These are phyloP conservation scores for Pterulicium gracile DNA, from an alignment of 1,284 basidiomycete species.

Conservation along the genomic window DNA sequence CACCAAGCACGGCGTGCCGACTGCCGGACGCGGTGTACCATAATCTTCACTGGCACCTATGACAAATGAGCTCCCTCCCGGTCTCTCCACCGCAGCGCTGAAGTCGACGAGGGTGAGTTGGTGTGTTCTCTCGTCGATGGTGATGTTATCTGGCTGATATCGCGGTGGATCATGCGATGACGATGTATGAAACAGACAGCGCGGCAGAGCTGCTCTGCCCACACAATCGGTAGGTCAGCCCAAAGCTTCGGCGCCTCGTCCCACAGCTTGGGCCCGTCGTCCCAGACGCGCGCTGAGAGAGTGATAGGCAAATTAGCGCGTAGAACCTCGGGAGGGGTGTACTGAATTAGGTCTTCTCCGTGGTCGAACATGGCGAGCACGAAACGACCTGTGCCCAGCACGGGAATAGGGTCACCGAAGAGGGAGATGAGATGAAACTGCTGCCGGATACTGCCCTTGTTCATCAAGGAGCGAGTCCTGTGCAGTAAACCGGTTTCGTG, in stretches of 20 bases:
- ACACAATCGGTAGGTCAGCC: too few species aligned
- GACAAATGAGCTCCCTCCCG: neutral
- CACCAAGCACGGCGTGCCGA: too few species aligned
- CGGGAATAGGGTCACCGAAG: neutral
- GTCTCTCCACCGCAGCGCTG: slow-evolving; percentile 2
- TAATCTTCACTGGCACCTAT: too few species aligned
- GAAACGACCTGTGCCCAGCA: neutral
- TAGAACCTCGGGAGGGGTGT: too few species aligned
- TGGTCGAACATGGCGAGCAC: neutral
- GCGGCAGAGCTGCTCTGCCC: neutral
- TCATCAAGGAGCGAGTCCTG: neutral
- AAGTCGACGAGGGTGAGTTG: slow-evolving; percentile 10
- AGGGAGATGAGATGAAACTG: neutral
- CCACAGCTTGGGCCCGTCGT: too few species aligned
- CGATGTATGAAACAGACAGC: slow-evolving; percentile 6
- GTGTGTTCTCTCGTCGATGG: slow-evolving; percentile 2
- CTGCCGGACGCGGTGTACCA: too few species aligned
- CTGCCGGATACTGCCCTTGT: too few species aligned
- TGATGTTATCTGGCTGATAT: slow-evolving; percentile 8
- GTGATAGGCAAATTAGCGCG: too few species aligned
- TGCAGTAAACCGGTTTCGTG: neutral
- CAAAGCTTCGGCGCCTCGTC: too few species aligned
- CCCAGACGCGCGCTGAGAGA: too few species aligned
- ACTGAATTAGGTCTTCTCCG: neutral
- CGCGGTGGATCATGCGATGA: slow-evolving; percentile 8